These are phyloP conservation scores for Taphrina wiesneri DNA, from an alignment of 1,139 yeast species.

Conservation along the genomic window DNA sequence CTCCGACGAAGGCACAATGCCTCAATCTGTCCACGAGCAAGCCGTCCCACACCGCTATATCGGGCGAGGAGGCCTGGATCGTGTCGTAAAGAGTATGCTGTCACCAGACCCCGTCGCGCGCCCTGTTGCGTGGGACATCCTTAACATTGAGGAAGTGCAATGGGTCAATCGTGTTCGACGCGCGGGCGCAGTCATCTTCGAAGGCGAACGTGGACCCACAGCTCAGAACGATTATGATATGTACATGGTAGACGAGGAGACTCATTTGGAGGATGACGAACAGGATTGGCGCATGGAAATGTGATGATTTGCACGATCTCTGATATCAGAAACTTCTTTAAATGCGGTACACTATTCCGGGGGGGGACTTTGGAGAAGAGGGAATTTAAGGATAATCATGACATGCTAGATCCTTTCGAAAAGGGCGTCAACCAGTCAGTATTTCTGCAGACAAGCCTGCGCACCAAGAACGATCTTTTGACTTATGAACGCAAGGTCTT, in stretches of 20 bases:
- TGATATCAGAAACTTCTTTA: no score
- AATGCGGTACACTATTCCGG: background rate
- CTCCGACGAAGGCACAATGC: constrained; percentile 17
- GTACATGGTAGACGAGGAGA: constrained; percentile 35
- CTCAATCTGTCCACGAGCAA: constrained; percentile 22
- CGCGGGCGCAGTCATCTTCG: constrained; percentile 94
- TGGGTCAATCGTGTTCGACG: constrained; percentile 79
- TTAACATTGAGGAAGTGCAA: constrained; percentile 69
- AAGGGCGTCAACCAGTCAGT: background rate
- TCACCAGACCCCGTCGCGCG: constrained; percentile 80
- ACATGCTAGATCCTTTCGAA: background rate
- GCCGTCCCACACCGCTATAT: constrained; percentile 29
- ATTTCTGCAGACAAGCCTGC: background rate
- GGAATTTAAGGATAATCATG: background rate
- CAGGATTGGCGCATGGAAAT: constrained; percentile 42
- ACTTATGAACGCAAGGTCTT: background rate
- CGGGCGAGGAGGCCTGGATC: constrained; percentile 58
- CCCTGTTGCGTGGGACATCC: constrained; percentile 71
- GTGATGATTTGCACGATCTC: constrained; percentile 19
- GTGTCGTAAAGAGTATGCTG: constrained; percentile 83
- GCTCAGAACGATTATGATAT: constrained; percentile 19
- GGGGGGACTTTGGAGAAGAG: background rate
- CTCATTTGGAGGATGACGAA: constrained; percentile 40
- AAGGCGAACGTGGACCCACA: constrained; percentile 91
- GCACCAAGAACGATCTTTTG: background rate